Conservation (phyloP, 108 stramenopile species). For the Nitzschia sp. region DNA sequence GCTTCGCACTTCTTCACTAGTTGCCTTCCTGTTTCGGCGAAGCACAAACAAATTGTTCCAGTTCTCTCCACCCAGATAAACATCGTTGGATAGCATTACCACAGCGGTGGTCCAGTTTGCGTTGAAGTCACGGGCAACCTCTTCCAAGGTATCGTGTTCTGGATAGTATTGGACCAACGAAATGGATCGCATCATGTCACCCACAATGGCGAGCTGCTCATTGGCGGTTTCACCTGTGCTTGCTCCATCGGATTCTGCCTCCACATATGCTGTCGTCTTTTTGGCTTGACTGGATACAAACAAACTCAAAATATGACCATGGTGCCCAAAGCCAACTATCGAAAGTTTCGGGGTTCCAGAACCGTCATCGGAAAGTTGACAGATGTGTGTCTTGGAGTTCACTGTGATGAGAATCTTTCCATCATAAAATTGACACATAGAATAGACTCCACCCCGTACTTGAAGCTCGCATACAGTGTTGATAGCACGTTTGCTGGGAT, state of each 20-base stretch:
- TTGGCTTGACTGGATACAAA: slow-evolving; percentile 76
- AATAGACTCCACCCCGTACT: slow-evolving; percentile 75
- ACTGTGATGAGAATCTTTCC: slow-evolving; percentile 71
- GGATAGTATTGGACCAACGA: slow-evolving; percentile 86
- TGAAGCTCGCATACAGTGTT: slow-evolving; percentile 65
- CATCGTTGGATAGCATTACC: slow-evolving; percentile 88
- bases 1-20: slow-evolving; percentile 79
- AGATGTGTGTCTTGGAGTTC: slow-evolving; percentile 77
- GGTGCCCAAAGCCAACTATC: slow-evolving; percentile 76
- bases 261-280: slow-evolving; percentile 5
- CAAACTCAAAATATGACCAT: slow-evolving; percentile 94
- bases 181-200: slow-evolving; percentile 96
- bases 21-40: slow-evolving; percentile 73
- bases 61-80: slow-evolving; percentile 92
- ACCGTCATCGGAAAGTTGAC: slow-evolving; percentile 42
- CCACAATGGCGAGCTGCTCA: slow-evolving; percentile 90
- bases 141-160: slow-evolving; percentile 79
- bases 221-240: slow-evolving; percentile 13
- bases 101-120: slow-evolving; percentile 93
- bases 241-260: slow-evolving; percentile 6
- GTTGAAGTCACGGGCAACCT: slow-evolving; percentile 94
- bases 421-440: slow-evolving; percentile 74
- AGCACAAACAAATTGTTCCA: slow-evolving; percentile 92
- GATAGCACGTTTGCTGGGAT: slow-evolving; percentile 32
- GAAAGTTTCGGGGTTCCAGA: slow-evolving; percentile 41